Percentiles rank a stretch among this genome's conserved stretches.
Evolutionary conservation across 176 grass and related monocot genomes (phyloP).

Genomic region (Oryza brachyantha): DNA sequence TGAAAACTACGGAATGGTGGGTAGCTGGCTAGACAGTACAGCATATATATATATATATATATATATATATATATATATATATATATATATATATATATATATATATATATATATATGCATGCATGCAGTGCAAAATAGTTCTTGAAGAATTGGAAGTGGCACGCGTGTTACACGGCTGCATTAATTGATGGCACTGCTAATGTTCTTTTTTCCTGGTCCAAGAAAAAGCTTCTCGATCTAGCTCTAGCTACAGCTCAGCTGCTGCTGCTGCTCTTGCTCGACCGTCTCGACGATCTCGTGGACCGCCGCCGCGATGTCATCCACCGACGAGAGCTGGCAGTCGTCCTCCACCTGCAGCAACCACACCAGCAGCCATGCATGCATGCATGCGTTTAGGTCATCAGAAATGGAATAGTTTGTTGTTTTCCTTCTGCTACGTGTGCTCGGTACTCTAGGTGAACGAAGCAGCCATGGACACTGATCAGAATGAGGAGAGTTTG

Average conservation of each 20-base stretch:
- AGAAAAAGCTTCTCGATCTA: not conserved
- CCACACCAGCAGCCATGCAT: not conserved
- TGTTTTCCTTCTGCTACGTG: not conserved
- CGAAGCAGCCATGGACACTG: not conserved
- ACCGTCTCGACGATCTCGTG: slow-evolving; percentile 50
- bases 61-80: too few species aligned
- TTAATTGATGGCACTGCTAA: not conserved
- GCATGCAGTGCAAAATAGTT: not conserved
- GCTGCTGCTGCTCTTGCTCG: slow-evolving; percentile 26
- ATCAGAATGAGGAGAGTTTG: not conserved
- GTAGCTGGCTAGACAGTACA: too few species aligned
- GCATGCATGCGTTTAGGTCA: not conserved
- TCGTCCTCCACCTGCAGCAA: slow-evolving; percentile 69
- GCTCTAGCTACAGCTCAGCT: slow-evolving; percentile 14
- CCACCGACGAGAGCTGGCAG: slow-evolving; percentile 55
- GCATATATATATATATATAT: too few species aligned
- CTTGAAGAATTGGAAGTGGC: not conserved
- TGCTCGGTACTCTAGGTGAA: not conserved
- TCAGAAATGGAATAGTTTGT: not conserved
- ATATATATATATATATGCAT: too few species aligned
- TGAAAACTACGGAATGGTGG: not conserved
- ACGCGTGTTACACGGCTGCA: not conserved
- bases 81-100: too few species aligned
- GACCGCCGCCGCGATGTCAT: slow-evolving; percentile 63
- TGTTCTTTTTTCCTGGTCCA: not conserved